Percentiles rank a stretch among this genome's conserved stretches.
Conservation (phyloP, 345 rosid genomes). For the Erysimum cheiranthoides region DNA sequence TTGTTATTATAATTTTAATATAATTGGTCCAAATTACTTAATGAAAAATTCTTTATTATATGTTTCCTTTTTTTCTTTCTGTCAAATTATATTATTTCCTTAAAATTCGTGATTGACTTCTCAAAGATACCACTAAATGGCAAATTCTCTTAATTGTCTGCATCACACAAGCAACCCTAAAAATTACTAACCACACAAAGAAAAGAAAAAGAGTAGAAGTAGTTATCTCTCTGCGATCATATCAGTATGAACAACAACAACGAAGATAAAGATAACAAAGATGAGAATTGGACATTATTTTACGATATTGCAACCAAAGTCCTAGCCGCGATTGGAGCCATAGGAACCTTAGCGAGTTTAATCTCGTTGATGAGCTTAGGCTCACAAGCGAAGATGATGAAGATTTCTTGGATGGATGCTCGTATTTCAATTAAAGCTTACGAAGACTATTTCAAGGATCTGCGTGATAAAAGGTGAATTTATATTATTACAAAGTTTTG, state of each 20-base stretch:
- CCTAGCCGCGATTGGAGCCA: constrained; percentile 23
- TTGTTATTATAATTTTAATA: too few species aligned
- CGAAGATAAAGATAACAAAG: constrained; percentile 1
- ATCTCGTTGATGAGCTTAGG: background rate
- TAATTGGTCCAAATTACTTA: background rate
- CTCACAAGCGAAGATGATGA: constrained; percentile 6
- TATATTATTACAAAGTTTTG: background rate
- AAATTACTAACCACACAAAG: background rate
- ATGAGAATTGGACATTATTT: background rate
- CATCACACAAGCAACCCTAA: background rate
- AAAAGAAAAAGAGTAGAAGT: background rate
- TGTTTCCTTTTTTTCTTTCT: too few species aligned
- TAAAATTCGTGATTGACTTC: too few species aligned
- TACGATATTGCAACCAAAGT: constrained; percentile 13
- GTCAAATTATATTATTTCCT: too few species aligned
- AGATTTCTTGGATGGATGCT: constrained; percentile 15
- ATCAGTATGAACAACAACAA: background rate
- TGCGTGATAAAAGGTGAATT: background rate
- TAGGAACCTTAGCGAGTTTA: constrained; percentile 4
- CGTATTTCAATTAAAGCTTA: constrained; percentile 3
- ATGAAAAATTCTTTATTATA: too few species aligned
- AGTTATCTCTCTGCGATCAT: background rate
- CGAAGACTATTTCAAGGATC: background rate
- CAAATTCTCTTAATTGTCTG: background rate
- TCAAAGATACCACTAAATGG: background rate